Percentiles rank a stretch among this genome's conserved stretches.
Conservation (phyloP, 352 stramenopile genomes). For the Aphanomyces cochlioides region DNA sequence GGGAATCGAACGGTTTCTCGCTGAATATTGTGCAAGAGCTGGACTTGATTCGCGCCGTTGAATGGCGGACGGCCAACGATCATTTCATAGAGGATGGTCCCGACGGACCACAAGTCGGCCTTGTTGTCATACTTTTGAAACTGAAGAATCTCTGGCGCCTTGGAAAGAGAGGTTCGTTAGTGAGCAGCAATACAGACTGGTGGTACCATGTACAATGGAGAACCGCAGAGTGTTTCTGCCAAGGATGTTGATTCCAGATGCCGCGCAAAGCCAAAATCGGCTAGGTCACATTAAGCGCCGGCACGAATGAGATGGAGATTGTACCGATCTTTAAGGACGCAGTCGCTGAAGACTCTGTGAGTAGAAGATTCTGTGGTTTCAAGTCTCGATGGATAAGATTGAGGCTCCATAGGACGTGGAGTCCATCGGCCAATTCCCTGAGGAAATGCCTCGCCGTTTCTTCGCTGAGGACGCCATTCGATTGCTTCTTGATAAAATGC, state of each 20-base stretch:
- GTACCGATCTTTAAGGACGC: conserved; percentile 63
- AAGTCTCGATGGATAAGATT: conserved; percentile 87
- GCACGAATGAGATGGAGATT: conserved; percentile 13
- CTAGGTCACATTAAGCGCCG: conserved; percentile 35
- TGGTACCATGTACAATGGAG: conserved; percentile 92
- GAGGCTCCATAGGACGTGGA: conserved; percentile 67
- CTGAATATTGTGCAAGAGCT: conserved; percentile 93
- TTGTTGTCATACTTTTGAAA: conserved; percentile 95
- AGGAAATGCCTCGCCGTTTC: conserved; percentile 59
- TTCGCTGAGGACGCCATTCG: conserved; percentile 36
- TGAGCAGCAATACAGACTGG: too few relatives aligned
- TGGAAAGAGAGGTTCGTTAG: background rate
- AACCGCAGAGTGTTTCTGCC: conserved; percentile 94
- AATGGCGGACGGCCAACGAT: conserved; percentile 91
- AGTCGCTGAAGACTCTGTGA: conserved; percentile 60
- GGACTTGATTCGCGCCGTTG: conserved; percentile 92
- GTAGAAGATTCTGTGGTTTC: conserved; percentile 96
- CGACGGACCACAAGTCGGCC: conserved; percentile 95
- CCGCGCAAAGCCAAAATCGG: conserved; percentile 96
- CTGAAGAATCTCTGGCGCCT: conserved; percentile 93
- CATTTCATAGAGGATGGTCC: conserved; percentile 96
- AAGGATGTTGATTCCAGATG: conserved; percentile 89
- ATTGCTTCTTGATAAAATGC: conserved; percentile 80
- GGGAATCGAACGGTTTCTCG: conserved; percentile 86
- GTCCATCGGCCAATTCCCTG: conserved; percentile 57